Base-by-base conservation (phyloP, 352 stramenopile species). In the Peronospora farinosa region DNA sequence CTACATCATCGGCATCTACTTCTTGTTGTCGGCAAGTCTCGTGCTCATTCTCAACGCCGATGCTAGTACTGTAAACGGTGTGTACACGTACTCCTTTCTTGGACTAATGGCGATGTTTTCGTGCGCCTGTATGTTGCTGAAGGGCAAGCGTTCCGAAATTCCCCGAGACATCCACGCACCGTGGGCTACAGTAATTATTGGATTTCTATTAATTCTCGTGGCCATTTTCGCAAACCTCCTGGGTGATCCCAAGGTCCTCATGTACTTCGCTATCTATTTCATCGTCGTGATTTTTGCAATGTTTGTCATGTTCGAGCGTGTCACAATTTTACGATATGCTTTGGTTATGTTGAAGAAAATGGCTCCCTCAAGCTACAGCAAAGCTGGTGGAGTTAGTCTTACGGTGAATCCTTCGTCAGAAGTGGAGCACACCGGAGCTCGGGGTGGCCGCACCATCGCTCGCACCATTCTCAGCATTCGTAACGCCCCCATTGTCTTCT, bases 401-500 rank as follows among this genome's bases (percentile, higher is more conserved):
- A 15, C 43, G n/a, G 43, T 27, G 17, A 35, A 33, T 11, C 7
- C 28, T 0, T 40, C 46, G 4, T 28, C 31, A 0, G 57, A 65
- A 41, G 23, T 60, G 10, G 57, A 65, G 47, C 76, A 77, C 55
- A 92, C 81, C 0, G 81, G 81, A 7, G 81, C 81, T 36, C 78
- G 75, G 25, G 81, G 81, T 30, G 82, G 82, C 30, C 82, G 86
- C 51, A 92, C 81, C 1, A 92, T 92, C 56, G 76, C 77, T 28
- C 78, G 74, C 7, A 80, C 72, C 44, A 95, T 88, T 33, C 72
- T 72, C 27, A 67, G 81, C 46, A 88, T 91, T 67, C 82, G 84
- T 60, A 64, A 91, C 57, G 88, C 88, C 21, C 84, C 89, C 39
- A 75, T 97, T 15, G 96, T 97, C 57, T 89, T 89, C 73, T 97